These are phyloP conservation scores for Tetrastigma voinierianum DNA, from an alignment of 164 flowering plant genomes.

Conservation along the genomic window DNA sequence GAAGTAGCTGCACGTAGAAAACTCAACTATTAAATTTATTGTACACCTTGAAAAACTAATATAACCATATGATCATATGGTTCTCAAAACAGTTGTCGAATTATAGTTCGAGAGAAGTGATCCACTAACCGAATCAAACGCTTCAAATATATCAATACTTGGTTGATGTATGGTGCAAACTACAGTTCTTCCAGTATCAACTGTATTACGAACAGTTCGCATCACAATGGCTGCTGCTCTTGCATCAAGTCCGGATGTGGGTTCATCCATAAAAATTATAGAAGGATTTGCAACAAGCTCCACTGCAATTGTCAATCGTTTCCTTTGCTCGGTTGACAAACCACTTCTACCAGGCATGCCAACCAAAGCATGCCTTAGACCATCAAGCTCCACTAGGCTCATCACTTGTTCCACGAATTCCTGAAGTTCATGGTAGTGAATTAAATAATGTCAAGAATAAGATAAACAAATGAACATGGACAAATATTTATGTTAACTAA, in stretches of 20 bases:
- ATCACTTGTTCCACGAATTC: constrained; percentile 92
- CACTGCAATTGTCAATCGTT: constrained; percentile 91
- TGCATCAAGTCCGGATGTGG: constrained; percentile 96
- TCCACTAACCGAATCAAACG: constrained; percentile 90
- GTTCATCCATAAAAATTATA: constrained; percentile 97
- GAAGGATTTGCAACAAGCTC: constrained; percentile 98
- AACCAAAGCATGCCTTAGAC: constrained; percentile 76
- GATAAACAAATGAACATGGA: neutral
- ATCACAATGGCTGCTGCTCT: constrained; percentile 96
- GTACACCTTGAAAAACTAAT: neutral
- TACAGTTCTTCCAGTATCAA: constrained; percentile 92
- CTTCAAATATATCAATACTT: constrained; percentile 92
- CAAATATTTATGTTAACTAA: neutral
- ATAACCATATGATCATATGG: neutral
- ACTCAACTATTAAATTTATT: no score
- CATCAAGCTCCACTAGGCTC: constrained; percentile 77
- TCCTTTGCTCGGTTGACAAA: constrained; percentile 91
- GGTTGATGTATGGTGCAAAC: constrained; percentile 99
- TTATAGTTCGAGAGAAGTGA: neutral
- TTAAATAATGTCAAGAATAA: constrained; percentile 3
- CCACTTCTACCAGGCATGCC: constrained; percentile 85
- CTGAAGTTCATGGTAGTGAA: constrained; percentile 35
- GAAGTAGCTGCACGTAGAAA: constrained; percentile 61
- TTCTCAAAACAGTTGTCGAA: neutral
- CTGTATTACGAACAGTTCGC: constrained; percentile 94